Evolutionary conservation across 1,284 basidiomycete species (phyloP), one percentile per base, ranked within the genome.

Genomic region (Neolentinus lepideus): DNA sequence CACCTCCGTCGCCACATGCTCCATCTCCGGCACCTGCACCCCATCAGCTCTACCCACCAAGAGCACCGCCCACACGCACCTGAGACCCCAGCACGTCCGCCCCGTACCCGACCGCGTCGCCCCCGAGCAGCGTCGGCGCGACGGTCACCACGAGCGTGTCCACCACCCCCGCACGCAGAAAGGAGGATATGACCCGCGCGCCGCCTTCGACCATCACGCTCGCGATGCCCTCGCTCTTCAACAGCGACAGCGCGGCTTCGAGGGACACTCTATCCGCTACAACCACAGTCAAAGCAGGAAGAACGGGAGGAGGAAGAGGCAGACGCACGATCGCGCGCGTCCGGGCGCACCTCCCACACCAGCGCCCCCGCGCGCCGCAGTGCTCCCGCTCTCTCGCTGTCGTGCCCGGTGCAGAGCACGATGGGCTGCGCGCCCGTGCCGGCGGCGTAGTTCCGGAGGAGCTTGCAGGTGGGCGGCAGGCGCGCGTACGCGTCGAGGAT

Each of bases 131-230:
- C 22, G 74, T 80, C 0, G 94, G 94, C 3, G 94, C 88, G 26
- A 92, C 79, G 2, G 94, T 97, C 38, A 96, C 73, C 48, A 97
- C 79, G 31, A 96, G 69, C 24, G 77, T 76, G 66, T 96, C 88
- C 2, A 94, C 77, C 6, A 81, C 58, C 2, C 63, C 64, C 11
- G 55, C 45, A 2, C 29, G 47, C 16, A 97, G 73, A 70, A 96
- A 93, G 1, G 89, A 84, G 16, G 79, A 76, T 56, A 99, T 94
- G 57, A 98, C 79, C 3, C 75, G 72, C 2, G 92, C 90, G 16
- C 96, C 96, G 53, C 96, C 96, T 74, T 99, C 96, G 10, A 98
- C 88, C 96, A 99, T 99, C 54, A 98, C 74, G 2, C 86, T 87
- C 8, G 71, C 71, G 57, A 97, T 77, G 10, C 81, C 84, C 24